Conservation (phyloP, 2,329 filamentous ascomycete genomes). For the Cladosporium austrohemisphaericum region DNA sequence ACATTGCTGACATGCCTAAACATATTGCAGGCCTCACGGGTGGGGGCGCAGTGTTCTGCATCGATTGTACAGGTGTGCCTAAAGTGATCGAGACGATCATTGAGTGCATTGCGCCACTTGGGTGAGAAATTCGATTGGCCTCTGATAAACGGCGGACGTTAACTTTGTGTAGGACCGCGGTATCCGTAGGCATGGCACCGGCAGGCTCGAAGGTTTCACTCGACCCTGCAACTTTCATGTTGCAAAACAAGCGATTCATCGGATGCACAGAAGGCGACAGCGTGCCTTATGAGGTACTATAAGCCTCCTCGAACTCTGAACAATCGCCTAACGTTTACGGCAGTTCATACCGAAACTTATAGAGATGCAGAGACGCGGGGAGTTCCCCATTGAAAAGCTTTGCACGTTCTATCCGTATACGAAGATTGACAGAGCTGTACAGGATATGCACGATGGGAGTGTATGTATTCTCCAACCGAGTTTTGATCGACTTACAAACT, state of each 20-base stretch:
- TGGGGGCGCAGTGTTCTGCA: neutral
- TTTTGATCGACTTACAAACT: neutral
- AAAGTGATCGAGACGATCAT: conserved; percentile 2
- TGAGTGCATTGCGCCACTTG: neutral
- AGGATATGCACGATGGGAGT: neutral
- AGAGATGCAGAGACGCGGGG: neutral
- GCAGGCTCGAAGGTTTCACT: neutral
- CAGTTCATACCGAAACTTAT: conserved; percentile 4
- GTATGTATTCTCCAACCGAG: neutral
- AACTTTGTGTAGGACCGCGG: neutral
- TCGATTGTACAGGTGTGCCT: conserved; percentile 4
- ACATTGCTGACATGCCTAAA: neutral
- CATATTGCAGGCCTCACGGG: neutral
- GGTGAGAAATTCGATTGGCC: neutral
- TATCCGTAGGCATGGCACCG: conserved; percentile 3
- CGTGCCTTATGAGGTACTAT: neutral
- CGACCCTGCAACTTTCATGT: conserved; percentile 4
- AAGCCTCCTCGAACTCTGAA: neutral
- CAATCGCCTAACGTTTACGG: neutral
- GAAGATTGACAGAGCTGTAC: neutral
- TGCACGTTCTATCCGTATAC: conserved; percentile 4
- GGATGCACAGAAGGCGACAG: conserved; percentile 2
- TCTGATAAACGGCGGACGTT: neutral
- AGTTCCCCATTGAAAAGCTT: neutral
- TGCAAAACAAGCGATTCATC: conserved; percentile 1